Evolutionary conservation across 768 basidiomycete genomes (phyloP).

Genomic region (Lepiota venenata): DNA sequence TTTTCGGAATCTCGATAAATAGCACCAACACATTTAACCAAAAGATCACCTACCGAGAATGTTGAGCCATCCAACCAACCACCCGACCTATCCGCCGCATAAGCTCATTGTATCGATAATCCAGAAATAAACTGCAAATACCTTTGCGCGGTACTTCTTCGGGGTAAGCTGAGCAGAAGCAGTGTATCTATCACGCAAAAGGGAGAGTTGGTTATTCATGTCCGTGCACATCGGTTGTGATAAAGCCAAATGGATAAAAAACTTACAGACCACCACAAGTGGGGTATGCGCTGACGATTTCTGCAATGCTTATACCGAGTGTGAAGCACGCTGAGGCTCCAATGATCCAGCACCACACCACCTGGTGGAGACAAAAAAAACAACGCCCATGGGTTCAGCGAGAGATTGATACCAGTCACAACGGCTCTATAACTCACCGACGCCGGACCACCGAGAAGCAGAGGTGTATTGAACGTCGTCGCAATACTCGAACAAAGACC

Average conservation of each 20-base stretch:
- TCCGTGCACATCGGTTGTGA: neutral
- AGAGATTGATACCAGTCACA: neutral
- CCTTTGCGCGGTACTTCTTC: constrained; percentile 58
- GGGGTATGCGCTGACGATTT: constrained; percentile 74
- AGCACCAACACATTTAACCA: neutral
- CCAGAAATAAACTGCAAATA: constrained; percentile 22
- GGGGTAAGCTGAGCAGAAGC: constrained; percentile 77
- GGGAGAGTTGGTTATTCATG: neutral
- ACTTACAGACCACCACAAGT: constrained; percentile 70
- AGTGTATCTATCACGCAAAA: constrained; percentile 52
- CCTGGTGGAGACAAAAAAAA: constrained; percentile 26
- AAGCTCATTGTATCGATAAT: neutral
- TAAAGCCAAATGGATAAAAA: neutral
- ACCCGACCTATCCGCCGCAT: constrained; percentile 48
- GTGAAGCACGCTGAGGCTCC: constrained; percentile 74
- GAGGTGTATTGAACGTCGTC: constrained; percentile 75
- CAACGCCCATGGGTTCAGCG: neutral
- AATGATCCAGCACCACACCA: constrained; percentile 74
- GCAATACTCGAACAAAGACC: constrained; percentile 75
- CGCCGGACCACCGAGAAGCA: constrained; percentile 65
- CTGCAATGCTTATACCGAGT: constrained; percentile 68
- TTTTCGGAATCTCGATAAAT: constrained; percentile 18
- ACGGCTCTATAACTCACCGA: constrained; percentile 38
- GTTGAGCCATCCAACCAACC: constrained; percentile 84
- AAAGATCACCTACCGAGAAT: constrained; percentile 50